Percentiles rank a stretch among this genome's conserved stretches.
phyloP scores from a whole-genome alignment of 805 yeast genomes.

The Metschnikowia similis region DNA sequence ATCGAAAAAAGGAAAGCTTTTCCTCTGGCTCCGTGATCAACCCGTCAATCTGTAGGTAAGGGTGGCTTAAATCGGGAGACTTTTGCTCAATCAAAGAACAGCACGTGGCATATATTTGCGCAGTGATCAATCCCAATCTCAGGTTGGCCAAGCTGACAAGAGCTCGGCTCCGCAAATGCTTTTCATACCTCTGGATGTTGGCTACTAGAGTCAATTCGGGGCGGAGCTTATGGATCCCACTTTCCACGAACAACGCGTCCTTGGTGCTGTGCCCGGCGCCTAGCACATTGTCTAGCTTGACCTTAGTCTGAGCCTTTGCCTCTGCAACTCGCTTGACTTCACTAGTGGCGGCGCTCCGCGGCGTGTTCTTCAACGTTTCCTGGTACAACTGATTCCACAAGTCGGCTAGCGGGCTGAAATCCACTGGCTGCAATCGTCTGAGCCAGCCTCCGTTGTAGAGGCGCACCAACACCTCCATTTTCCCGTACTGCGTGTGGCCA shows the following conservation, averaged over 20 bases:
- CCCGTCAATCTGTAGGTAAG: slow-evolving; percentile 43
- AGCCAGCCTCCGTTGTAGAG: slow-evolving; percentile 38
- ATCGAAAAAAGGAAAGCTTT: slow-evolving; percentile 20
- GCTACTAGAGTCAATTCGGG: slow-evolving; percentile 52
- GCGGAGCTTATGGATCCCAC: slow-evolving; percentile 43
- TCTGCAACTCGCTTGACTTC: slow-evolving; percentile 46
- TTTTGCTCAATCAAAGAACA: slow-evolving; percentile 55
- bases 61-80: slow-evolving; percentile 42
- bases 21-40: slow-evolving; percentile 49
- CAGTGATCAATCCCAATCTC: slow-evolving; percentile 64
- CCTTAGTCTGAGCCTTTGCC: slow-evolving; percentile 55
- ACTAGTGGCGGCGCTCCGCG: slow-evolving; percentile 34
- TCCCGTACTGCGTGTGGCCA: slow-evolving; percentile 19
- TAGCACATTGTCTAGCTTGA: slow-evolving; percentile 31
- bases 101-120: slow-evolving; percentile 58
- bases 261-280: slow-evolving; percentile 24
- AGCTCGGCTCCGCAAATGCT: slow-evolving; percentile 60
- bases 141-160: slow-evolving; percentile 60
- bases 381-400: slow-evolving; percentile 35
- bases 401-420: slow-evolving; percentile 35
- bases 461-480: slow-evolving; percentile 23
- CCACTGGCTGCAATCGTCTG: slow-evolving; percentile 24
- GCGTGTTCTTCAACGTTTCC: slow-evolving; percentile 32
- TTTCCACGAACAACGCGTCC: slow-evolving; percentile 24
- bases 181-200: slow-evolving; percentile 63